Evolutionary conservation across 2,329 filamentous ascomycete genomes (phyloP), one percentile per base, ranked within the genome.

Genomic region (Epichloe typhina): DNA sequence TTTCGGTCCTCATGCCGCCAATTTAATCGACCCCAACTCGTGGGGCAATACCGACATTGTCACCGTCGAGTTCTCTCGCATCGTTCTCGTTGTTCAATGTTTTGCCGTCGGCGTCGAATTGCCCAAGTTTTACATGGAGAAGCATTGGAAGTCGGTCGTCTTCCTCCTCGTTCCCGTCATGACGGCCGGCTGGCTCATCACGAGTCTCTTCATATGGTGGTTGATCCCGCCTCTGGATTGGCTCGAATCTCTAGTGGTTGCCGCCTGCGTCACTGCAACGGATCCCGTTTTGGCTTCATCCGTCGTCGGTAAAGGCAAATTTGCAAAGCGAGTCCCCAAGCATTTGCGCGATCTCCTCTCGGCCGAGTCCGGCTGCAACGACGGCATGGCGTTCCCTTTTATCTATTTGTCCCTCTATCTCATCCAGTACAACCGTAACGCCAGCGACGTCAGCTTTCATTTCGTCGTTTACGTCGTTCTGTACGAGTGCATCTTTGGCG

Each of bases 321-420:
- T 98, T 62, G 91, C 93, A 37, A 95, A 95, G 71, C 83, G 93
- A 55, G 89, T 98, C 4, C 93, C 93, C 21, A 97, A 96, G 73
- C 93, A 98, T 82, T 72, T 98, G 70, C 80, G 93, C 75, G 93
- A 98, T 69, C 65, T 98, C 48, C 74, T 98, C 12, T 98, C 93
- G 4, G 90, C 90, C 51, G 93, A 98, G 69, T 98, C 93, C 7
- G 93, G 93, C 33, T 98, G 93, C 71, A 98, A 98, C 75, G 93
- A 98, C 66, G 93, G 93, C 69, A 98, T 98, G 93, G 93, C 93
- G 1, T 98, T 98, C 63, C 93, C 93, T 0, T 98, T 98, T 66
- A 80, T 98, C 61, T 98, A 98, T 65, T 76, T 98, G 33, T 84
- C 87, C 1, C 73, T 96, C 33, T 97, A 96, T 67, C 78, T 97